These are phyloP conservation scores for Suillus americanus DNA, from an alignment of 768 basidiomycete genomes.

Conservation along the genomic window DNA sequence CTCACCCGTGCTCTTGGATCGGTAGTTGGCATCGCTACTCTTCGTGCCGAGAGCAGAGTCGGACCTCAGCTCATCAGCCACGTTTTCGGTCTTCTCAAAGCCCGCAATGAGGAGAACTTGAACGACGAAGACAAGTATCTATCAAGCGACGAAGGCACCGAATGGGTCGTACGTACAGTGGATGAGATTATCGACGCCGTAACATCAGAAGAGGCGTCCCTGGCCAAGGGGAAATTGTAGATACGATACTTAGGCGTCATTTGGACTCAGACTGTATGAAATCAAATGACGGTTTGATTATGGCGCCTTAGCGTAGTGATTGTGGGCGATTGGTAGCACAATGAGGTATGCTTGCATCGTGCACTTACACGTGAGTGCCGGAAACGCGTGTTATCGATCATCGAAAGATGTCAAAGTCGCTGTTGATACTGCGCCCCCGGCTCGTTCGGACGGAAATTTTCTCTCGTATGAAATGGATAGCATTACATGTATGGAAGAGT, in stretches of 20 bases:
- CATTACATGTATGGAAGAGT: slow-evolving; percentile 29
- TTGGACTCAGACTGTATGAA: slow-evolving; percentile 22
- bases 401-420: slow-evolving; percentile 10
- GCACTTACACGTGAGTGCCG: slow-evolving; percentile 32
- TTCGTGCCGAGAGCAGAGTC: slow-evolving; percentile 82
- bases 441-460: slow-evolving; percentile 21
- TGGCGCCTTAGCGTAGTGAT: slow-evolving; percentile 18
- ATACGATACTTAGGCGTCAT: slow-evolving; percentile 10
- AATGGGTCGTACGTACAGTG: slow-evolving; percentile 84
- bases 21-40: slow-evolving; percentile 79
- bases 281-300: slow-evolving; percentile 33
- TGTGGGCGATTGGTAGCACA: slow-evolving; percentile 18
- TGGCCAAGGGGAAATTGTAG: slow-evolving; percentile 64
- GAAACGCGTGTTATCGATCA: slow-evolving; percentile 28
- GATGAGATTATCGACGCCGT: slow-evolving; percentile 81
- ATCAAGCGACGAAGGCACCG: slow-evolving; percentile 80
- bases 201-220: slow-evolving; percentile 39
- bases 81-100: slow-evolving; percentile 88
- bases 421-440: slow-evolving; percentile 19
- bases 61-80: slow-evolving; percentile 88
- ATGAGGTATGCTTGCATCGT: slow-evolving; percentile 24
- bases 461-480: slow-evolving; percentile 30
- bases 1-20: slow-evolving; percentile 84
- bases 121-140: slow-evolving; percentile 79
- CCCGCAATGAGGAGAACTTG: slow-evolving; percentile 57